Evolutionary conservation across 106 monocot species (phyloP).

Genomic region (Acorus gramineus): DNA sequence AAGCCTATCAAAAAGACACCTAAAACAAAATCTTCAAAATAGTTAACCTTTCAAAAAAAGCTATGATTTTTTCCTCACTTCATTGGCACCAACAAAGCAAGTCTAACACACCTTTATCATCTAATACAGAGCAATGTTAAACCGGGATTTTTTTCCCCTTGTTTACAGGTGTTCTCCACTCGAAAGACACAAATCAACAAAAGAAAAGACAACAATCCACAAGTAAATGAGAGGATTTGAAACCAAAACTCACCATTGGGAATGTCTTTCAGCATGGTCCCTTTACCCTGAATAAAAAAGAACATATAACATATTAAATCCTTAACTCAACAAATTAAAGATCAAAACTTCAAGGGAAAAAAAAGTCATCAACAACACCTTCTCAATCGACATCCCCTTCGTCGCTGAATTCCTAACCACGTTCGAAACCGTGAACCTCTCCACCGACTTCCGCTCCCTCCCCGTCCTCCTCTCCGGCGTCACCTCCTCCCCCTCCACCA

Average conservation of each 20-base stretch:
- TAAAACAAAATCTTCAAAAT: too few relatives aligned
- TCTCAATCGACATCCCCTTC: constrained; percentile 36
- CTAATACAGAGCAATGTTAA: too few relatives aligned
- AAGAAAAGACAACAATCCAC: background rate
- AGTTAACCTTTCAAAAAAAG: too few relatives aligned
- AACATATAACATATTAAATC: background rate
- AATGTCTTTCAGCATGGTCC: constrained; percentile 78
- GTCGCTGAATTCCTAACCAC: constrained; percentile 8
- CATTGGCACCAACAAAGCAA: too few relatives aligned
- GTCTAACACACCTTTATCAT: too few relatives aligned
- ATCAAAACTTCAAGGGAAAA: background rate
- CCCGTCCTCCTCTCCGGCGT: constrained; percentile 40
- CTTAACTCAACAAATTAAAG: constrained; percentile 2
- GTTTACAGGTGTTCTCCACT: background rate
- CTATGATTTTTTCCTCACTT: too few relatives aligned
- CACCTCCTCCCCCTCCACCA: background rate
- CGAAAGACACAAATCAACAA: background rate
- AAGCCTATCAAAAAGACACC: too few relatives aligned
- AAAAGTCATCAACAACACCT: constrained; percentile 24
- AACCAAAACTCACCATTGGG: constrained; percentile 59
- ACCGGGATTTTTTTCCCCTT: too few relatives aligned
- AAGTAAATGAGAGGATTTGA: background rate
- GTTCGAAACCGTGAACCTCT: constrained; percentile 34
- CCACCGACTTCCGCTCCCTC: constrained; percentile 74
- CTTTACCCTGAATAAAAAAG: constrained; percentile 49